phyloP scores from a whole-genome alignment of 2,329 filamentous ascomycete species.

The Lasiodiplodia theobromae region DNA sequence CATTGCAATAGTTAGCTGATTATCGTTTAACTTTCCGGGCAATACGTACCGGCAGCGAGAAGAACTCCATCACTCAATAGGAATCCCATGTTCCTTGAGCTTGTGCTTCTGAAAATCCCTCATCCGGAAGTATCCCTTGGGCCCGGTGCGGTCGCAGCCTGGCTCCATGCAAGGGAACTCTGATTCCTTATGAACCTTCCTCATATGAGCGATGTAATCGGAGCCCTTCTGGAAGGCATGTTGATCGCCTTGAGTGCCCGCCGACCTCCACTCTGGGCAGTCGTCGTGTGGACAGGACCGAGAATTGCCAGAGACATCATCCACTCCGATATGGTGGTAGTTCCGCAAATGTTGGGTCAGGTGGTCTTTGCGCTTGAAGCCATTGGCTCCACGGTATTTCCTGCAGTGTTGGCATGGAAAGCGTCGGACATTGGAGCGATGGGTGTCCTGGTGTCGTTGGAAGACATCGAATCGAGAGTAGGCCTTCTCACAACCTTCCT shows the following conservation, averaged over 20 bases:
- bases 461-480: constrained; percentile 32
- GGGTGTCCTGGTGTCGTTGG: constrained; percentile 30
- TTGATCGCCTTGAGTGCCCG: not conserved
- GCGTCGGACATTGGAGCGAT: constrained; percentile 27
- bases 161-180: constrained; percentile 42
- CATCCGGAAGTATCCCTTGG: constrained; percentile 35
- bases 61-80: not conserved
- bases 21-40: no score
- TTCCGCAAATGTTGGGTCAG: constrained; percentile 47
- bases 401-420: constrained; percentile 45
- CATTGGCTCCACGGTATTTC: constrained; percentile 41
- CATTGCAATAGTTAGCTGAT: no score
- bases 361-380: constrained; percentile 50
- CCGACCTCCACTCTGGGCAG: constrained; percentile 36
- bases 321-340: constrained; percentile 45
- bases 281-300: constrained; percentile 35
- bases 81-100: constrained; percentile 33
- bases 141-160: constrained; percentile 39
- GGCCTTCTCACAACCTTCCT: constrained; percentile 27
- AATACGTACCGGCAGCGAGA: not conserved
- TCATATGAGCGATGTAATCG: constrained; percentile 48
- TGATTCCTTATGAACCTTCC: constrained; percentile 44
- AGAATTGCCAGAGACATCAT: constrained; percentile 20
- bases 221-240: constrained; percentile 34
- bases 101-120: constrained; percentile 34